Evolutionary conservation across 208 protist genomes (phyloP), one percentile per base, ranked within the genome.

Genomic region (Crithidia thermophila): DNA sequence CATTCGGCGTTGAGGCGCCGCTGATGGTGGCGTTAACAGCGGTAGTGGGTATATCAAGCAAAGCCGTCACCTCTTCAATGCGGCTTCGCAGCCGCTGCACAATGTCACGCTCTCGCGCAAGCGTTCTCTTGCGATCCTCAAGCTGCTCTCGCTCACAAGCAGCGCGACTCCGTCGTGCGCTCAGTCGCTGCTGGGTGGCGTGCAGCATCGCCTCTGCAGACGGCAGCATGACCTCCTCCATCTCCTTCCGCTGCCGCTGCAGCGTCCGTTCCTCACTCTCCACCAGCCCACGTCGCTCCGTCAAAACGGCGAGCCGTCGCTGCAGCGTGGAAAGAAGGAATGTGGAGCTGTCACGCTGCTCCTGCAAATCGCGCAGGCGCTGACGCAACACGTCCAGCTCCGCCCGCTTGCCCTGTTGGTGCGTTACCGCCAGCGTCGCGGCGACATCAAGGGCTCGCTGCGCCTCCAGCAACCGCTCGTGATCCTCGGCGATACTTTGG

Each of bases 391-490:
- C 36, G 1, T 67, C 75, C 33, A 77, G 52, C 42, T 55, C 51
- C 20, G 36, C 62, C 14, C 59, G 43, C 50, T 82, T 69, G n/a
- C 39, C 20, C 64, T 68, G 50, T 30, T 64, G 67, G 31, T 68
- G 46, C 10, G 28, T 28, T 23, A 75, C 56, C 11, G 72, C 73
- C 31, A 71, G 46, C 31, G 51, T 55, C 20, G 79, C 58, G 45
- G 73, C 66, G 14, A 50, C 33, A 42, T 73, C 59, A 33, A 82
- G 62, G 18, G 67, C 62, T 1, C 60, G 31, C 58, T 79, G 79
- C 37, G 66, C 51, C 31, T 66, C 84, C 13, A 67, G 53, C 14
- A 90, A 65, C n/a, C 55, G 30, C 0, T 30, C 56, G 43, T 76
- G 45, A 34, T 67, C 70, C 46, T 64, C 73, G 13, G 30, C 55